These are phyloP conservation scores for Pichia cephalocereana DNA, from an alignment of 805 yeast species.

Conservation along the genomic window DNA sequence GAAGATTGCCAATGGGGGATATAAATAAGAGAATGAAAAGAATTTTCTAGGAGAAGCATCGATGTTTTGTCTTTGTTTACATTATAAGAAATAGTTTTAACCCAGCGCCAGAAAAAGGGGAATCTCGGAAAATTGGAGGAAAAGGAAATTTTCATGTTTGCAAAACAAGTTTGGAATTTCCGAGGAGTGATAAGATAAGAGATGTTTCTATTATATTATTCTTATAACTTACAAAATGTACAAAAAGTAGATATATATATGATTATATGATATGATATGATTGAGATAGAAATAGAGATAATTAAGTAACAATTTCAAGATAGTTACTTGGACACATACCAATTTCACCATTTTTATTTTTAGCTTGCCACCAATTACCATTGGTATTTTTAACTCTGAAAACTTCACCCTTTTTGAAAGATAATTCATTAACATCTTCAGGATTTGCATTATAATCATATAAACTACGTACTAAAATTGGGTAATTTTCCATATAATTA, in stretches of 20 bases:
- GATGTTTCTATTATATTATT: too few relatives aligned
- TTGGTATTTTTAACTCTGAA: conserved; percentile 85
- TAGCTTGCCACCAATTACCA: conserved; percentile 99
- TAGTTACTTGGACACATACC: conserved; percentile 97
- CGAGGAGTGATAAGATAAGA: neutral
- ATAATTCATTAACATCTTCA: conserved; percentile 85
- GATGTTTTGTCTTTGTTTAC: neutral
- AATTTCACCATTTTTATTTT: conserved; percentile 78
- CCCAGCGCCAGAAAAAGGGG: neutral
- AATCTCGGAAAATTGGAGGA: neutral
- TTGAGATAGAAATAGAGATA: neutral
- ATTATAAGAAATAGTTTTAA: neutral
- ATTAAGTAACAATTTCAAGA: conserved; percentile 54
- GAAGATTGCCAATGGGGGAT: neutral
- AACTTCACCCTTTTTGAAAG: conserved; percentile 86
- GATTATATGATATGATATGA: neutral
- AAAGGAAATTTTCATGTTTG: too few relatives aligned
- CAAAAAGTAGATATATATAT: too few relatives aligned
- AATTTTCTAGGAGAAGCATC: too few relatives aligned
- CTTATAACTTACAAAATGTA: too few relatives aligned
- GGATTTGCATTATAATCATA: conserved; percentile 85
- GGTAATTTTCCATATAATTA: conserved; percentile 35
- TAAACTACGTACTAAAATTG: conserved; percentile 78
- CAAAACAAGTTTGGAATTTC: too few relatives aligned
- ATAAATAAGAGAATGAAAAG: neutral